Base-by-base conservation (phyloP, 345 rosid species). In the Syzygium aqueum region DNA sequence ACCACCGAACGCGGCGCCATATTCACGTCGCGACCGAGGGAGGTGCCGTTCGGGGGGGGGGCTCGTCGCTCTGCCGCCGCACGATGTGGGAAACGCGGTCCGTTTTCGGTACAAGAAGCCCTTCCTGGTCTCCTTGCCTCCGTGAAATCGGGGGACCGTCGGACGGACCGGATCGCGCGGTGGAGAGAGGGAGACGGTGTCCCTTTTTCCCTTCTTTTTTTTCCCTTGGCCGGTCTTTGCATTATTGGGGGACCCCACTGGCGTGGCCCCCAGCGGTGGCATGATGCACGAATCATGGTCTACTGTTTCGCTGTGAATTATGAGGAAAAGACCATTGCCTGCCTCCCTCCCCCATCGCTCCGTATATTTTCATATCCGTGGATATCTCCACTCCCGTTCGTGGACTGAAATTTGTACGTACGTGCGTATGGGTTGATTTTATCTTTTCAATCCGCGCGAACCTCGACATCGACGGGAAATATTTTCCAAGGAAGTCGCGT, bases 261-360 rank as follows among this genome's bases (percentile, higher is more conserved):
- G 25, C 59, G 11, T 53, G 25, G 27, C 59, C 15, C 15, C 28
- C 65, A 27, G 65, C 11, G 3, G 10, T 21, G 17, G 49, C 82
- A 11, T 73, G 82, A 73, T 73, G 49, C 82, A 19, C 49, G 46
- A 37, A 67, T 67, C 17, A 33, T 73, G 82, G 46, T n/a, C 28
- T 8, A 14, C 73, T 61, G 73, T 61, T 43, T 43, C 14, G 73
- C 73, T 61, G 73, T 61, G 73, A 61, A 61, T 61, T 13, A 61
- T 61, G 73, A 19, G 82, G 82, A 73, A 73, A 73, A 73, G 82
- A 73, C 82, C 49, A 37, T 73, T 73, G 82, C 82, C 82, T 73
- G 82, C 82, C 82, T 21, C 27, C 82, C 40, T 4, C 65, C 65
- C 6, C 73, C 2, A 61, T 61, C 73, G 19, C 49, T 73, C 82